Conservation (phyloP, 495 filamentous ascomycete species). For the Chlorociboria aeruginascens region DNA sequence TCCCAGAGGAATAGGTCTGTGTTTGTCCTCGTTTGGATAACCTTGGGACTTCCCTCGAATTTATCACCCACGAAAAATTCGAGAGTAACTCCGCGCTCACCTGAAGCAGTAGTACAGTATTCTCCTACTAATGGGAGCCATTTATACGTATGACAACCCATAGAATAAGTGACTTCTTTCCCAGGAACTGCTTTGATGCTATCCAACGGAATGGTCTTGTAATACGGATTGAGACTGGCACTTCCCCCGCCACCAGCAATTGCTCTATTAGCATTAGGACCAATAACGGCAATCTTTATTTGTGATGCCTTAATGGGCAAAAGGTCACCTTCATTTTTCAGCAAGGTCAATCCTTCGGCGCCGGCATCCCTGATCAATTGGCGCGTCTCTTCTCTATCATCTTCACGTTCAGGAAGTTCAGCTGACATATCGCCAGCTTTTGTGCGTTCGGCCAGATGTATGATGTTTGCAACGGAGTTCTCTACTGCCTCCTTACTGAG, state of each 20-base stretch:
- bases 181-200: constrained; percentile 36
- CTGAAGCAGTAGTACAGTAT: constrained; percentile 41
- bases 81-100: constrained; percentile 45
- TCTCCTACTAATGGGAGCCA: constrained; percentile 51
- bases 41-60: constrained; percentile 42
- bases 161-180: constrained; percentile 36
- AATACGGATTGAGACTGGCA: constrained; percentile 69
- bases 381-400: constrained; percentile 54
- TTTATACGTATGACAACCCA: constrained; percentile 49
- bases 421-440: constrained; percentile 48
- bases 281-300: constrained; percentile 60
- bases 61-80: constrained; percentile 53
- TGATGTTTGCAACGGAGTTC: constrained; percentile 46
- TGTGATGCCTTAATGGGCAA: constrained; percentile 55
- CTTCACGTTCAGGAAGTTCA: constrained; percentile 46
- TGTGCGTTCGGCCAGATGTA: constrained; percentile 54
- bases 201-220: constrained; percentile 48
- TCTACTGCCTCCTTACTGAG: constrained; percentile 37
- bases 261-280: constrained; percentile 69
- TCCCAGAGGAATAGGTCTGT: constrained; percentile 61
- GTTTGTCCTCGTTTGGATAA: constrained; percentile 41
- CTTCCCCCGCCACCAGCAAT: constrained; percentile 74
- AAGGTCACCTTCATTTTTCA: constrained; percentile 60
- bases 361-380: constrained; percentile 57
- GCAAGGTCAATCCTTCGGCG: constrained; percentile 60